Conservation (phyloP, 768 basidiomycete species). For the Rhodocollybia butyracea region DNA sequence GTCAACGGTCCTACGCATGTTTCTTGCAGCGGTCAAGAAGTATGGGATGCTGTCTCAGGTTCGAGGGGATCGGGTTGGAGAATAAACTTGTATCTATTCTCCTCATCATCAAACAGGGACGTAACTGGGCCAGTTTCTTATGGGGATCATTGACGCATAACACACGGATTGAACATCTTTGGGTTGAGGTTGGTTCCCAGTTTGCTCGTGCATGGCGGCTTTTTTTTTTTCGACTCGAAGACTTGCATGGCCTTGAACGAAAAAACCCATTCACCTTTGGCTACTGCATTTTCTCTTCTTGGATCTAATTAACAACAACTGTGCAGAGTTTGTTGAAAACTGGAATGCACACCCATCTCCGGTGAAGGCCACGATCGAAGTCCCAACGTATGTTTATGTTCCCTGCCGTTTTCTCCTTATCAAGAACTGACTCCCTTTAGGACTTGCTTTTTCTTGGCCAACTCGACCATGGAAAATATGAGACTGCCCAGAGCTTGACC, state of each 20-base stretch:
- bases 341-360: too few species aligned
- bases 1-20: slow-evolving; percentile 9
- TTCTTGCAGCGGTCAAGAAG: slow-evolving; percentile 9
- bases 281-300: background rate
- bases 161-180: background rate
- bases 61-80: slow-evolving; percentile 19
- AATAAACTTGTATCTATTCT: background rate
- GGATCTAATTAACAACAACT: too few species aligned
- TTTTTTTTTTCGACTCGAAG: too few species aligned
- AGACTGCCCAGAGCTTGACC: background rate
- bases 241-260: background rate
- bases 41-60: slow-evolving; percentile 19
- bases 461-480: background rate
- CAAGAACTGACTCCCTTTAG: too few species aligned
- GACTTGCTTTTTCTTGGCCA: background rate
- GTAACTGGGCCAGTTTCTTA: background rate
- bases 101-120: background rate
- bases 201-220: too few species aligned
- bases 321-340: too few species aligned
- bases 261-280: background rate
- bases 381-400: too few species aligned
- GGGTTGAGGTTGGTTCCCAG: background rate
- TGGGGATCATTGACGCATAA: background rate
- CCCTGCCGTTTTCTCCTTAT: too few species aligned
- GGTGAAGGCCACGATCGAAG: too few species aligned